Base-by-base conservation (phyloP, 768 basidiomycete genomes). In the Scleroderma citrinum region DNA sequence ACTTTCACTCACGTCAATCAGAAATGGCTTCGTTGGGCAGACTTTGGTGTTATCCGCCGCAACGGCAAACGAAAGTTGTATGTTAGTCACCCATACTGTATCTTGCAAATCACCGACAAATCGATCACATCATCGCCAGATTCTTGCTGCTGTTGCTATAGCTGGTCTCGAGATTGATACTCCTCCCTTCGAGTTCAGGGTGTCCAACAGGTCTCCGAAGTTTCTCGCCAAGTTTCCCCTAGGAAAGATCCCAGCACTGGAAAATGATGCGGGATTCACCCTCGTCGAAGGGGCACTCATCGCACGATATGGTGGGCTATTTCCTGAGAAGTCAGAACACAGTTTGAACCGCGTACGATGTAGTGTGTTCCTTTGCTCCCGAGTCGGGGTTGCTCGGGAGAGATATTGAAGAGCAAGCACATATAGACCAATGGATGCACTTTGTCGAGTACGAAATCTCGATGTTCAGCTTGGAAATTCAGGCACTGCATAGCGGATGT, bases 341-440 rank as follows among this genome's bases (percentile, higher is more conserved):
- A 1, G 11, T n/a, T 17, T 24, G 12, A 41, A n/a, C 37, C 7
- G 52, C 24, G 42, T 12, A 38, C 36, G 2, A 16, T 21, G 11
- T 21, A 65, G 64, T 65, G 36, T 49, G 55, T 17, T 60, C 62
- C 17, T 50, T 62, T 16, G 60, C 53, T 20, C 65, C 65, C 6
- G 50, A 59, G 34, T 60, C 60, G 21, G 55, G 55, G 26, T 51
- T 65, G 36, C 56, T 65, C n/a, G 60, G 62, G 29, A 60, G 59
- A 24, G 40, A 53, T 8, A 44, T 34, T 13, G 41, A 16, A 5
- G 65, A 65, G 38, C 48, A 60, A 20, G 62, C 60, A 2, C 60
- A 65, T 23, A 53, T 66, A 1, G 65, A 65, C 40, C 65, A 65
- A 32, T 65, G 64, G 64, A 50, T 65, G 16, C 64, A 65, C 26